Percentiles rank a stretch among this genome's conserved stretches.
Conservation (phyloP, 331 rosid species). For the Rhamnella rubrinervis region DNA sequence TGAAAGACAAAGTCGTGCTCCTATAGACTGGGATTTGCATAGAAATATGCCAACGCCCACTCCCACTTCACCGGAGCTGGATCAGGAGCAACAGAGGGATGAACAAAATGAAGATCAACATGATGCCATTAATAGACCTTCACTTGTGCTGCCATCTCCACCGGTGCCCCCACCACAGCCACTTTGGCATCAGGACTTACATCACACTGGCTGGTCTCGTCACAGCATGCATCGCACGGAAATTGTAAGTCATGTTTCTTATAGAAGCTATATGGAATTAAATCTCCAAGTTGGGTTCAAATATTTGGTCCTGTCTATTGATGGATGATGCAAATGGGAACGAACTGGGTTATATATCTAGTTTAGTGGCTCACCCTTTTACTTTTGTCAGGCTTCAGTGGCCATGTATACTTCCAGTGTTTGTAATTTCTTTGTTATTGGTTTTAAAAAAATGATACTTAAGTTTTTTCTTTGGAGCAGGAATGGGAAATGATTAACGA, state of each 20-base stretch:
- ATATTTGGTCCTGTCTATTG: not conserved
- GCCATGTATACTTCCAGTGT: not conserved
- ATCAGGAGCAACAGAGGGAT: slow-evolving; percentile 67
- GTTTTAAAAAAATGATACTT: not conserved
- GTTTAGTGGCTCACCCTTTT: not conserved
- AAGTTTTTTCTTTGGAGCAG: slow-evolving; percentile 45
- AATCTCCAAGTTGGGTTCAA: not conserved
- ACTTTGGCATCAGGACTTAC: slow-evolving; percentile 92
- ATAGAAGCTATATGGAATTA: slow-evolving; percentile 5
- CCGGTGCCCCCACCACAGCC: slow-evolving; percentile 99
- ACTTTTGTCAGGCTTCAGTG: not conserved
- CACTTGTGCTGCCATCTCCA: slow-evolving; percentile 81
- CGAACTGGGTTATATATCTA: slow-evolving; percentile 1
- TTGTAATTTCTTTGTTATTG: not conserved
- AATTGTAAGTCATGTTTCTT: slow-evolving; percentile 60
- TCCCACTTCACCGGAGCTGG: slow-evolving; percentile 69
- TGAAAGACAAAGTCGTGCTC: slow-evolving; percentile 91
- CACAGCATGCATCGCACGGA: slow-evolving; percentile 97
- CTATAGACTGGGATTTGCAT: slow-evolving; percentile 98
- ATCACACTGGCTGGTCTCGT: slow-evolving; percentile 95
- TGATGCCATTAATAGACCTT: slow-evolving; percentile 75
- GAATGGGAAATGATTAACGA: slow-evolving; percentile 98
- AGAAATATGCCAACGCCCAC: slow-evolving; percentile 75
- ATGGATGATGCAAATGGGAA: slow-evolving; percentile 6
- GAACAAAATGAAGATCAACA: slow-evolving; percentile 73